A percentile compares a stretch with the other conserved stretches of the same genome.
Conservation (phyloP, 83 land plant species). For the Diphasiastrum complanatum region DNA sequence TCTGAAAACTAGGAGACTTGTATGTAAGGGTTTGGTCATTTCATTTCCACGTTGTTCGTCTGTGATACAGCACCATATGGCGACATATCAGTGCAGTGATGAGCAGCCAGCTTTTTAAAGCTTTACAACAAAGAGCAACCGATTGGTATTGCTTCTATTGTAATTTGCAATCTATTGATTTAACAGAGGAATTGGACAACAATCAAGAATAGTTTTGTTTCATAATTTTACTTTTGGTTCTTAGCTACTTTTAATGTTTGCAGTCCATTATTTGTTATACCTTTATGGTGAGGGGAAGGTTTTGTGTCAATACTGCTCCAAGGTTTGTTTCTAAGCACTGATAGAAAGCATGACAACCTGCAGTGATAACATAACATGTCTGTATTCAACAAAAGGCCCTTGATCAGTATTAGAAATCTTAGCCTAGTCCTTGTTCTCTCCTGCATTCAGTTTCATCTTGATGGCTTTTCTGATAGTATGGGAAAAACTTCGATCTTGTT, state of each 20-base stretch:
- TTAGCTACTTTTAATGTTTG: no score
- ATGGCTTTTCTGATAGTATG: no score
- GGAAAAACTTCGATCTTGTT: no score
- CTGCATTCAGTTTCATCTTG: no score
- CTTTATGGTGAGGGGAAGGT: slow-evolving; percentile 69
- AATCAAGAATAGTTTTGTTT: no score
- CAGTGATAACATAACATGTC: no score
- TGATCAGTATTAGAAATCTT: no score
- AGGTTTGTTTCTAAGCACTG: no score
- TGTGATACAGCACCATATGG: slow-evolving; percentile 48
- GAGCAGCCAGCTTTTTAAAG: slow-evolving; percentile 46
- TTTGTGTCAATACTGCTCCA: slow-evolving; percentile 77
- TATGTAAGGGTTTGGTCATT: background rate
- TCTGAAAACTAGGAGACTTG: background rate
- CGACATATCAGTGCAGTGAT: slow-evolving; percentile 69
- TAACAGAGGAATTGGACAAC: background rate
- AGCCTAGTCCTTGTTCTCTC: no score
- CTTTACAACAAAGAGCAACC: slow-evolving; percentile 55
- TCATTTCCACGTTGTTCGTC: background rate
- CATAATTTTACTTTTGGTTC: no score
- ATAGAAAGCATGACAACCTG: no score
- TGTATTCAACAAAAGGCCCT: no score
- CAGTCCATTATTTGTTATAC: slow-evolving; percentile 84
- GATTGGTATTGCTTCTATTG: slow-evolving; percentile 40
- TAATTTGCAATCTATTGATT: background rate